Percentiles rank a stretch among this genome's conserved stretches.
These are phyloP conservation scores for Scortechinia acanthostroma DNA, from an alignment of 2,329 filamentous ascomycete species.

Conservation along the genomic window DNA sequence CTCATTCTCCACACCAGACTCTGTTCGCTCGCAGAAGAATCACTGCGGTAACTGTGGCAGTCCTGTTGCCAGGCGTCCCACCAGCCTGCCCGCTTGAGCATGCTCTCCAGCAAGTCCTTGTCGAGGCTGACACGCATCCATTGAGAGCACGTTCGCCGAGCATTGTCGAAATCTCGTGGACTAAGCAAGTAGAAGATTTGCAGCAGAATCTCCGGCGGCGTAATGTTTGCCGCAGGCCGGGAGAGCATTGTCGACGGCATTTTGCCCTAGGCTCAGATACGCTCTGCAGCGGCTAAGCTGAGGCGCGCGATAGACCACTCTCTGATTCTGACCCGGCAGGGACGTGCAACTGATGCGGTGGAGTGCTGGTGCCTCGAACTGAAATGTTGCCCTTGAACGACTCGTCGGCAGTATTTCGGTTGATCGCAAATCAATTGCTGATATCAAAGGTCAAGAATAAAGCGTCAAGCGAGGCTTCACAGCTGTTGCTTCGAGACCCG, in stretches of 20 bases:
- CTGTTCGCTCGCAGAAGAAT: constrained; percentile 6
- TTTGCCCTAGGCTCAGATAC: too few relatives aligned
- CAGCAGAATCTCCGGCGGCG: constrained; percentile 21
- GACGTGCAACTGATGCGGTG: too few relatives aligned
- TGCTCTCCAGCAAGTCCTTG: constrained; percentile 33
- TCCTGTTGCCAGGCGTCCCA: constrained; percentile 27
- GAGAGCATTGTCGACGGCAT: not conserved
- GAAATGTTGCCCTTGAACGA: too few relatives aligned
- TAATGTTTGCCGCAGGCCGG: not conserved
- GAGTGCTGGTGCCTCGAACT: too few relatives aligned
- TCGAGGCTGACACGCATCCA: constrained; percentile 56
- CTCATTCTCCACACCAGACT: constrained; percentile 24
- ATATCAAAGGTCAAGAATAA: too few relatives aligned
- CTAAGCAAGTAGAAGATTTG: constrained; percentile 21
- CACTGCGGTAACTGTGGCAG: constrained; percentile 11
- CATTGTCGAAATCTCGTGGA: constrained; percentile 44
- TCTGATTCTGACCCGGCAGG: too few relatives aligned
- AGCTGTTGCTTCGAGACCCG: too few relatives aligned
- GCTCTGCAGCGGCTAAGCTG: too few relatives aligned
- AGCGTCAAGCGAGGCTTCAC: too few relatives aligned
- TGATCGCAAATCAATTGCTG: too few relatives aligned
- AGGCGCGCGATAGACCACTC: too few relatives aligned
- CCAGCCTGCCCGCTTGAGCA: constrained; percentile 49
- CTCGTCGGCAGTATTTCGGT: too few relatives aligned
- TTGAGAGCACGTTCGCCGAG: constrained; percentile 46